Base-by-base conservation (phyloP, 768 basidiomycete species). In the Hericium coralloides region DNA sequence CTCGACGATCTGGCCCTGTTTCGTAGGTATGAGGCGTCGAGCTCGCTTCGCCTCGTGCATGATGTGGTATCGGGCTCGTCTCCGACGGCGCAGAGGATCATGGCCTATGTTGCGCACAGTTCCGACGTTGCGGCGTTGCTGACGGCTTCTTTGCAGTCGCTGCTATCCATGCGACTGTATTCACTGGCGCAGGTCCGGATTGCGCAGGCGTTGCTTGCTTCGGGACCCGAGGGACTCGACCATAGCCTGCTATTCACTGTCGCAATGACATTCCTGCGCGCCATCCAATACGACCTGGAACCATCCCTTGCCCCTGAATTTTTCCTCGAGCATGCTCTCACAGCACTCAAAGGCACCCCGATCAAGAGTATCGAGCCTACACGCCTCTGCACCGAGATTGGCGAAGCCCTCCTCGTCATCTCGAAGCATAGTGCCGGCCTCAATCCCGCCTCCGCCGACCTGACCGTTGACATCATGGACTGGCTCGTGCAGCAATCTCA, bases 121-220 rank as follows among this genome's bases (percentile, higher is more conserved):
- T 64, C 72, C 1, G 83, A 83, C 25, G 65, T 79, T 5, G 73
- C 76, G 4, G 59, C 64, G 31, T 58, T 72, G 0, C 67, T 87
- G 26, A 70, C 71, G 10, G 60, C 65, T 3, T 74, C 74, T 43
- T 67, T 89, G 37, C 67, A 70, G 31, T 67, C 71, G 14, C 61
- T 85, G n/a, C 65, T 82, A 39, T 79, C 80, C 22, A 69, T 70
- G 12, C 76, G 75, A 52, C 63, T 80, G n/a, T 69, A 72, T 37
- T 82, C 81, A 5, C 64, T 69, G 10, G 61, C 75, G 18, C 69
- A 85, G 8, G 66, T 73, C 4, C 72, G 74, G 38, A 64, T 85
- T n/a, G 67, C 73, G 5, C 70, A 69, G 39, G 49, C 23, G 64
- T 76, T 31, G 62, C 62, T 25, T 17, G 62, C 25, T 59, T 65